Evolutionary conservation across 2,329 filamentous ascomycete species (phyloP).

Genomic region (Xylaria sp.): DNA sequence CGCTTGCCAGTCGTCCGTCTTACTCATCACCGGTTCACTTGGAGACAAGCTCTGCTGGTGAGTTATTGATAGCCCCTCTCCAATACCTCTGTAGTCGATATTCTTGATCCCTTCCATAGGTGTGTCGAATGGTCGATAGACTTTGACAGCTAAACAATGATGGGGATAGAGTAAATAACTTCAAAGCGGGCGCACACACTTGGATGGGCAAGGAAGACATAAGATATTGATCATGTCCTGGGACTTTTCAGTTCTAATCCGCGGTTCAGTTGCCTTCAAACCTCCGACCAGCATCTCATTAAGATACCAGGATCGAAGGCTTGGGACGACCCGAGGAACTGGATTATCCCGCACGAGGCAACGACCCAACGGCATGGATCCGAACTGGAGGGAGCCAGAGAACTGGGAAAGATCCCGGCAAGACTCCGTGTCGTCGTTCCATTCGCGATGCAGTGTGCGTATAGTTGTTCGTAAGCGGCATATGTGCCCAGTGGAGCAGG

Average conservation of each 20-base stretch:
- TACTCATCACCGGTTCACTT: conserved; percentile 36
- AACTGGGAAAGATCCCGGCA: conserved; percentile 9
- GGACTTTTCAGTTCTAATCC: neutral
- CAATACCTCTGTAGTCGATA: conserved; percentile 43
- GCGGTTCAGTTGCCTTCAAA: conserved; percentile 30
- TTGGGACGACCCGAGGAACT: conserved; percentile 9
- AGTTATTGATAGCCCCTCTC: conserved; percentile 35
- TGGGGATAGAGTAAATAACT: neutral
- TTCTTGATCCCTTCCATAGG: conserved; percentile 39
- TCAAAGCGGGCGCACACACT: neutral
- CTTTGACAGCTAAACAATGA: neutral
- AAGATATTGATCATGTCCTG: conserved; percentile 2
- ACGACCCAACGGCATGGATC: conserved; percentile 13
- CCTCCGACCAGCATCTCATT: neutral
- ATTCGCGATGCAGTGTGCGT: conserved; percentile 22
- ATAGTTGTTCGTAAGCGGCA: conserved; percentile 11
- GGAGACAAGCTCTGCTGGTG: conserved; percentile 37
- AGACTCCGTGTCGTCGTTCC: neutral
- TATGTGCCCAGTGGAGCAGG: neutral
- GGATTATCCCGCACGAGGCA: conserved; percentile 15
- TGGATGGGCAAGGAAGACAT: neutral
- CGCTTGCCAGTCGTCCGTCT: conserved; percentile 37
- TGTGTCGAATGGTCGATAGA: neutral
- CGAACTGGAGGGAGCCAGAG: neutral
- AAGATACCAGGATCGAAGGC: conserved; percentile 2